Conservation (phyloP, 441 rosid genomes). For the Iberis amara region DNA sequence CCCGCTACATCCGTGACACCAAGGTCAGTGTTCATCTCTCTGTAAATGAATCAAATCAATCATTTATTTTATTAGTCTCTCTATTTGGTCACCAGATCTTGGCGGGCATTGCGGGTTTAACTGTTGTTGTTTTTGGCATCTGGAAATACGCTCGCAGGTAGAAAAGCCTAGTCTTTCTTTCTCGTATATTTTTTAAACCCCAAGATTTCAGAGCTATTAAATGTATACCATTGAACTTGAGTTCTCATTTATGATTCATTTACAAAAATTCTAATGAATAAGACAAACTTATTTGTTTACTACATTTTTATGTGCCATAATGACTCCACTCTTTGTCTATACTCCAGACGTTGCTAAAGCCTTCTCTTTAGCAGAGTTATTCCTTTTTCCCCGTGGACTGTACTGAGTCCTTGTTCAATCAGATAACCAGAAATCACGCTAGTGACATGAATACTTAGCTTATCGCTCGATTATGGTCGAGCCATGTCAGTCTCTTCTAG, state of each 20-base stretch:
- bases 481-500: no score
- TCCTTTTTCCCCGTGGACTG: no score
- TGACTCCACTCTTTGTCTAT: no score
- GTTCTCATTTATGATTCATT: slow-evolving; percentile 6
- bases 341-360: no score
- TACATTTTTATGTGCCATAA: slow-evolving; percentile 14
- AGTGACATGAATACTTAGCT: no score
- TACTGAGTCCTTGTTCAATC: no score
- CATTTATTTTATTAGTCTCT: slow-evolving; percentile 1
- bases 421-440: no score
- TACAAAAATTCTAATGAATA: slow-evolving; percentile 4
- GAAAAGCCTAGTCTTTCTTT: background rate
- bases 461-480: no score
- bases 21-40: slow-evolving; percentile 56
- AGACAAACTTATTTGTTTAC: slow-evolving; percentile 18
- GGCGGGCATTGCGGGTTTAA: slow-evolving; percentile 51
- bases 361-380: no score
- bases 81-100: slow-evolving; percentile 46
- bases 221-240: no score
- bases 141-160: slow-evolving; percentile 70
- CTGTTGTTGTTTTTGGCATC: slow-evolving; percentile 43
- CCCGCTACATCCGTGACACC: slow-evolving; percentile 36
- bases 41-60: slow-evolving; percentile 1
- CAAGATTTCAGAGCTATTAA: slow-evolving; percentile 1
- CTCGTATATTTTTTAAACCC: background rate